Conservation (phyloP, 176 grass and related monocot genomes). For the Themeda triandra region DNA sequence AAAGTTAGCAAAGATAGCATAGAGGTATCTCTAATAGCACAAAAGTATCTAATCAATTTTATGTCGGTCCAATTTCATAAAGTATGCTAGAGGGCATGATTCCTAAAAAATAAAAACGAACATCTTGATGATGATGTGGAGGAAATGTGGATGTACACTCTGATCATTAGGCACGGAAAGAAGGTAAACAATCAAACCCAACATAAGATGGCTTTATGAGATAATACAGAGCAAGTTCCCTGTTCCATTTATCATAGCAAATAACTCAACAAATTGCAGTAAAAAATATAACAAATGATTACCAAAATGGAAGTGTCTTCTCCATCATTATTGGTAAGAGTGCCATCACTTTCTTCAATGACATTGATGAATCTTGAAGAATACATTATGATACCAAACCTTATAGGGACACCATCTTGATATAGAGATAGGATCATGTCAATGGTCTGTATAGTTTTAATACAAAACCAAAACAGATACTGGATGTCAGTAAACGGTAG, state of each 20-base stretch:
- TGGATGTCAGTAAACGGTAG: conserved; percentile 30
- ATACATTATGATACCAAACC: conserved; percentile 88
- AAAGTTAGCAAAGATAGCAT: conserved; percentile 25
- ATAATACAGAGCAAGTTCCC: conserved; percentile 22
- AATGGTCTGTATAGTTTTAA: conserved; percentile 63
- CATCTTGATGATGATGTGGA: not conserved
- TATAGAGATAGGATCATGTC: conserved; percentile 82
- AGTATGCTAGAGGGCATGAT: not conserved
- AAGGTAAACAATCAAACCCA: not conserved
- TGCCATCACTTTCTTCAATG: conserved; percentile 66
- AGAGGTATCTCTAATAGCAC: not conserved
- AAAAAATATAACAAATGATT: conserved; percentile 38
- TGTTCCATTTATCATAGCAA: conserved; percentile 33
- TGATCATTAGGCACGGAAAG: not conserved
- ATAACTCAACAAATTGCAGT: conserved; percentile 17
- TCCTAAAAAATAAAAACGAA: not conserved
- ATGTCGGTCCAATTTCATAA: not conserved
- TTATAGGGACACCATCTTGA: conserved; percentile 83
- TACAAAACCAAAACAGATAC: conserved; percentile 28
- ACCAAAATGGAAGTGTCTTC: conserved; percentile 83
- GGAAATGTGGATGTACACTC: not conserved
- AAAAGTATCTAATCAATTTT: not conserved
- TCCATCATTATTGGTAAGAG: conserved; percentile 41
- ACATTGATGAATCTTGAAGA: conserved; percentile 66
- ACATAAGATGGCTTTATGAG: not conserved